Conservation (phyloP, 805 yeast genomes). For the Wilhelminamyces savonicus region DNA sequence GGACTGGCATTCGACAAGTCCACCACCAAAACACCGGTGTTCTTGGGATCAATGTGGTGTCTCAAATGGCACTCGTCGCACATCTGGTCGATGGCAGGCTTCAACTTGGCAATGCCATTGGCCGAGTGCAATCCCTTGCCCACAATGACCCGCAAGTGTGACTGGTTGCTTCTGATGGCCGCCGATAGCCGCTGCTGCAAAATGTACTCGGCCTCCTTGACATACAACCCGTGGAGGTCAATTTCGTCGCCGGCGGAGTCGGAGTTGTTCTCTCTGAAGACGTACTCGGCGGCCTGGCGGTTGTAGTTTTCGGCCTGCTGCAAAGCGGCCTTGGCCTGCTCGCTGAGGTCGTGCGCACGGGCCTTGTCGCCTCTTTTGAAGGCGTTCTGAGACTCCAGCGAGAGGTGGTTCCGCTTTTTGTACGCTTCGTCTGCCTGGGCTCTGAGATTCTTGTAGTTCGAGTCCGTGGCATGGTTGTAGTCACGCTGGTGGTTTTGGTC, state of each 20-base stretch:
- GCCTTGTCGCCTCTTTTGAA: constrained; percentile 68
- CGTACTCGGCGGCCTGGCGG: constrained; percentile 82
- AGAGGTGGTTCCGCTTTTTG: constrained; percentile 46
- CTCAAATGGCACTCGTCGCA: constrained; percentile 62
- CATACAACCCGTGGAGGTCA: constrained; percentile 87
- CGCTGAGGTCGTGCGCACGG: constrained; percentile 67
- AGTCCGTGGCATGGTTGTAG: constrained; percentile 69
- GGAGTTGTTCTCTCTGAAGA: constrained; percentile 79
- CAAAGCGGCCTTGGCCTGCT: constrained; percentile 55
- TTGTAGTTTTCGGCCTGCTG: constrained; percentile 64
- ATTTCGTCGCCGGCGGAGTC: constrained; percentile 84
- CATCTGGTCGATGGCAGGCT: constrained; percentile 80
- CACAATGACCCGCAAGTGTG: constrained; percentile 72
- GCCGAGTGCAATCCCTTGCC: constrained; percentile 89
- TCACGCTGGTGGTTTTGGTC: constrained; percentile 40
- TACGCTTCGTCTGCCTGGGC: constrained; percentile 63
- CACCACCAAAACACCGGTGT: constrained; percentile 75
- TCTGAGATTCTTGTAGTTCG: constrained; percentile 57
- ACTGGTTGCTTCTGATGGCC: constrained; percentile 53
- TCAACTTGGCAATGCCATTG: constrained; percentile 76
- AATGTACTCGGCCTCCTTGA: constrained; percentile 79
- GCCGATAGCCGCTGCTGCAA: constrained; percentile 68
- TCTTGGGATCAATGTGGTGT: constrained; percentile 59
- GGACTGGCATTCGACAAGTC: constrained; percentile 37
- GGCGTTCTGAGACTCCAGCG: constrained; percentile 70